Conservation (phyloP, 345 rosid genomes). For the Murraya koenigii region DNA sequence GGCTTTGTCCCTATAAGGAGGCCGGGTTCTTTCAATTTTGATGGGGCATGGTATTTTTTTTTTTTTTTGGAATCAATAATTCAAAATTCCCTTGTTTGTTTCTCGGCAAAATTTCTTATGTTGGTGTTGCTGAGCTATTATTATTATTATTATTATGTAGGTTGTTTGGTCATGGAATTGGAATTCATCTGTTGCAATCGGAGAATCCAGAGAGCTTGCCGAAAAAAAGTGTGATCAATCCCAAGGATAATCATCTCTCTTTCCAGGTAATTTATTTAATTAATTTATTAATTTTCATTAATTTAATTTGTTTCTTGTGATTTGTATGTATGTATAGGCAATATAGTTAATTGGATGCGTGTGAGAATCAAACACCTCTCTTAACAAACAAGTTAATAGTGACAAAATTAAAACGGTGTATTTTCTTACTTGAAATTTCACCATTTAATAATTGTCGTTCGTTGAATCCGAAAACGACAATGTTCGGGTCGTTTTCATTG, state of each 20-base stretch:
- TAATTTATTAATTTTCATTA: too few relatives aligned
- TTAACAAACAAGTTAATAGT: too few relatives aligned
- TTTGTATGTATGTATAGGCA: too few relatives aligned
- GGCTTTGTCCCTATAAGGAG: conserved; percentile 77
- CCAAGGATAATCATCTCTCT: conserved; percentile 85
- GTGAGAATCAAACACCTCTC: too few relatives aligned
- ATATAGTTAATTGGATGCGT: too few relatives aligned
- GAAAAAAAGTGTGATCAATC: conserved; percentile 65
- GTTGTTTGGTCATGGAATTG: conserved; percentile 77
- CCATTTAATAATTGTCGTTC: too few relatives aligned
- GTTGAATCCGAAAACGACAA: not conserved
- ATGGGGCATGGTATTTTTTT: conserved; percentile 76
- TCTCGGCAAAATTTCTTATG: not conserved
- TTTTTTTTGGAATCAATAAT: not conserved
- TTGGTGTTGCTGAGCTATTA: too few relatives aligned
- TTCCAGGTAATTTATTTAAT: conserved; percentile 54
- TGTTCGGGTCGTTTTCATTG: not conserved
- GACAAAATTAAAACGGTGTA: not conserved
- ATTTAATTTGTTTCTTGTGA: not conserved
- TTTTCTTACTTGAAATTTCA: too few relatives aligned
- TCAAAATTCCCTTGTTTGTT: not conserved
- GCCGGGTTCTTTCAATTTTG: conserved; percentile 80
- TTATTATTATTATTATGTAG: conserved; percentile 14
- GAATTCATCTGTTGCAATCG: conserved; percentile 74
- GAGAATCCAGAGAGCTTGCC: conserved; percentile 59